Percentiles rank a stretch among this genome's conserved stretches.
These are phyloP conservation scores for Boletellus emodensis DNA, from an alignment of 768 basidiomycete species.

Conservation along the genomic window DNA sequence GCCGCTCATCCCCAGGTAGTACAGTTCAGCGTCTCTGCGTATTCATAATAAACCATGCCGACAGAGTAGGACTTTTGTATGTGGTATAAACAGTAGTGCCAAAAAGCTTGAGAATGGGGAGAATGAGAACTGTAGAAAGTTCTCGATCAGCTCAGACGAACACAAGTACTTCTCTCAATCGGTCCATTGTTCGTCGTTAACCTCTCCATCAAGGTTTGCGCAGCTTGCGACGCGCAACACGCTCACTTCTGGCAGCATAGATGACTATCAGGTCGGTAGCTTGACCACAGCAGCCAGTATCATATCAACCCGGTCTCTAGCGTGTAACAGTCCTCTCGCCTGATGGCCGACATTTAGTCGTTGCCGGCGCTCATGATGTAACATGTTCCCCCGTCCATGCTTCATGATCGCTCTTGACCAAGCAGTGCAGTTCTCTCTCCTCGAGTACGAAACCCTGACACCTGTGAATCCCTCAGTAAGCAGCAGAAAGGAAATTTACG, in stretches of 20 bases:
- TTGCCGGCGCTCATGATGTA: constrained; percentile 73
- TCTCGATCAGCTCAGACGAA: constrained; percentile 42
- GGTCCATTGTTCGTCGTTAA: constrained; percentile 8
- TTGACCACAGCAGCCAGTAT: not conserved
- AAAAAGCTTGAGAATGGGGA: constrained; percentile 57
- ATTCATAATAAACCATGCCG: not conserved
- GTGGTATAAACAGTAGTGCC: constrained; percentile 81
- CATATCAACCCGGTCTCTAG: constrained; percentile 30
- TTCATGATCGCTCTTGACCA: constrained; percentile 9
- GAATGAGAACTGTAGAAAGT: constrained; percentile 86
- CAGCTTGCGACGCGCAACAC: constrained; percentile 52
- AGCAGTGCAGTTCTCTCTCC: constrained; percentile 52
- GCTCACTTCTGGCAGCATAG: constrained; percentile 51
- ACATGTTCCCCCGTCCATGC: constrained; percentile 23
- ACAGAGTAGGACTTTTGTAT: constrained; percentile 57
- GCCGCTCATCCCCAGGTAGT: constrained; percentile 60
- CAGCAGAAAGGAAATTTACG: constrained; percentile 79
- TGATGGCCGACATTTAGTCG: constrained; percentile 57
- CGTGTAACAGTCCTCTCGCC: constrained; percentile 86
- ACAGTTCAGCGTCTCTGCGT: not conserved
- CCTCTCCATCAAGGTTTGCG: constrained; percentile 13
- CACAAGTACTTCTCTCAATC: constrained; percentile 46
- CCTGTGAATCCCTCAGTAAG: constrained; percentile 49
- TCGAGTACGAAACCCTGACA: constrained; percentile 56
- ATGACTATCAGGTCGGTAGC: constrained; percentile 84